Conservation (phyloP, 2,329 filamentous ascomycete species). For the Orbilia blumenaviensis region DNA sequence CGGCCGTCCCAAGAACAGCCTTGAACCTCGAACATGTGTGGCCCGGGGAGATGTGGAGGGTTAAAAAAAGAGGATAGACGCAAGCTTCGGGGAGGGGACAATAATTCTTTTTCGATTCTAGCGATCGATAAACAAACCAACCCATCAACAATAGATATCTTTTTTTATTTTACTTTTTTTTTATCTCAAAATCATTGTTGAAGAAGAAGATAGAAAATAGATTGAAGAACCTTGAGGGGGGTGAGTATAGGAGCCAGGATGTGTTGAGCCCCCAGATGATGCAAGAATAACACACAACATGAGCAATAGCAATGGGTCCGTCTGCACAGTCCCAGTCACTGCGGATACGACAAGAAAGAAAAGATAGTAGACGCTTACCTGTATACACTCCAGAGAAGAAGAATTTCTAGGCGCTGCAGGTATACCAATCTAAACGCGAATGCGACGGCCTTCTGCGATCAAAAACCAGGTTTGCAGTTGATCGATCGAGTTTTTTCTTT, state of each 20-base stretch:
- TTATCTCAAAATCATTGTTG: too few species aligned
- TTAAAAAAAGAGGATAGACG: not conserved
- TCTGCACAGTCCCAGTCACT: not conserved
- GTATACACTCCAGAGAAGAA: not conserved
- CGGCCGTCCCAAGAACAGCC: slow-evolving; percentile 15
- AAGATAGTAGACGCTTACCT: slow-evolving; percentile 18
- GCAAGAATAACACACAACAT: slow-evolving; percentile 40
- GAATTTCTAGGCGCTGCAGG: slow-evolving; percentile 4
- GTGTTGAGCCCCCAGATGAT: slow-evolving; percentile 22
- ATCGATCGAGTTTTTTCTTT: slow-evolving; percentile 20
- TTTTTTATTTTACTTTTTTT: too few species aligned
- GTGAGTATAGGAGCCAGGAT: not conserved
- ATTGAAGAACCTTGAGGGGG: too few species aligned
- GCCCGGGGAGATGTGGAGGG: not conserved
- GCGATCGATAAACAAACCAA: too few species aligned
- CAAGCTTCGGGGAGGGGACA: not conserved
- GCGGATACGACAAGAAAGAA: not conserved
- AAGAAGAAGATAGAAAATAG: too few species aligned
- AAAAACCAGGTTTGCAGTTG: slow-evolving; percentile 6
- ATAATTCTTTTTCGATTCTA: too few species aligned
- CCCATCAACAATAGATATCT: too few species aligned
- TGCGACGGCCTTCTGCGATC: slow-evolving; percentile 24
- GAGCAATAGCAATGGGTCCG: not conserved
- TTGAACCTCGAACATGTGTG: slow-evolving; percentile 16
- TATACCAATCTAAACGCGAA: slow-evolving; percentile 10